A percentile compares a stretch with the other conserved stretches of the same genome.
phyloP scores from a whole-genome alignment of 768 basidiomycete genomes.

The Hirschioporus abietinus region DNA sequence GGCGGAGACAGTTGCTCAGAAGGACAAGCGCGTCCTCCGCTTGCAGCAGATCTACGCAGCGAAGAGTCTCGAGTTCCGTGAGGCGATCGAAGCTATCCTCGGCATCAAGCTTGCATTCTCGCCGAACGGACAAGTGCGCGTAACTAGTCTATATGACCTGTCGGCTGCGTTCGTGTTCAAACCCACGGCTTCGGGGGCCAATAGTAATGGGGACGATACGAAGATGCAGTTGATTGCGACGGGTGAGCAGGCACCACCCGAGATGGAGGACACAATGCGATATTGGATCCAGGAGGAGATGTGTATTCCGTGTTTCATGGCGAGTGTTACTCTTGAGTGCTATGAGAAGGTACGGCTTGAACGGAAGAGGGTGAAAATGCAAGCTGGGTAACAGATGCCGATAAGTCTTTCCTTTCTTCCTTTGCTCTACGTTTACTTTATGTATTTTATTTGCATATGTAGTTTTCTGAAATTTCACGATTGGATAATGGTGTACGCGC shows the following conservation, averaged over 20 bases:
- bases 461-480: not conserved
- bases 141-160: conserved; percentile 88
- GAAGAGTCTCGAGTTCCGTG: conserved; percentile 87
- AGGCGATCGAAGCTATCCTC: conserved; percentile 83
- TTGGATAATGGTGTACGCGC: not conserved
- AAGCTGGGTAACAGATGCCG: not conserved
- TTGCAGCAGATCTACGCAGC: conserved; percentile 83
- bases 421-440: not conserved
- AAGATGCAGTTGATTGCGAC: conserved; percentile 71
- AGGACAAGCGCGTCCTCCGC: conserved; percentile 74
- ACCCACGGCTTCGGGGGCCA: conserved; percentile 35
- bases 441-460: conserved; percentile 1
- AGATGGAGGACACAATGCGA: conserved; percentile 67
- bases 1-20: conserved; percentile 59
- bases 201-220: conserved; percentile 32
- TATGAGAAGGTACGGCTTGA: conserved; percentile 67
- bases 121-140: conserved; percentile 82
- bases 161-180: conserved; percentile 85
- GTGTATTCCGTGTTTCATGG: conserved; percentile 86
- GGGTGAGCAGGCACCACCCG: conserved; percentile 70
- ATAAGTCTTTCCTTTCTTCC: not conserved
- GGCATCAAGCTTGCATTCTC: conserved; percentile 91
- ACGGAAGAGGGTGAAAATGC: conserved; percentile 7
- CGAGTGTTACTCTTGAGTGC: conserved; percentile 83
- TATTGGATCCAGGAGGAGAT: conserved; percentile 86